Base-by-base conservation (phyloP, 2,329 filamentous ascomycete genomes). In the Kalmusia sp. region DNA sequence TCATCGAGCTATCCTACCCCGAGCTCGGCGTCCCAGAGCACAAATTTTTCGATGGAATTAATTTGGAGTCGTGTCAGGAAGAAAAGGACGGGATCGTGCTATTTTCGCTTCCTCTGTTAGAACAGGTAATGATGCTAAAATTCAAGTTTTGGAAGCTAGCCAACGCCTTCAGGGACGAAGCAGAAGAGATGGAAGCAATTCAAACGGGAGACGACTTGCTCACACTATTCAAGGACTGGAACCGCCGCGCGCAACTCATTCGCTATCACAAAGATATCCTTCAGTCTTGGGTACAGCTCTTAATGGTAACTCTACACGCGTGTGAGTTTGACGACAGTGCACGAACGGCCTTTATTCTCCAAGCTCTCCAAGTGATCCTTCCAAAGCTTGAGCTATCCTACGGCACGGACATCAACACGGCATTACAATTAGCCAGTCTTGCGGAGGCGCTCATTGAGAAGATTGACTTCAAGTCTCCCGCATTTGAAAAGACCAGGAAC, bases 321-420 rank as follows among this genome's bases (percentile, higher is more conserved):
- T 92, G 91, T 61, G 89, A 95, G 48, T 89, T 96, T 69, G 89
- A 90, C 54, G 84, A 86, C 48, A 84, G 84, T 1, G 84, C 84
- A 25, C 88, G 88, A 67, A 87, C 87, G 4, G 86, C 89, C 0
- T 93, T 97, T 70, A 87, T 96, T 50, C 77, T 98, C 9, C 92
- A 96, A 70, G 88, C 90, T 0, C 80, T 99, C 4, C 93, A 98
- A 69, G 85, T 93, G 12, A 90, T 96, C 43, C 81, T 97, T 6
- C 93, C 95, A 0, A 96, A 92, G 59, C 83, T 99, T 11, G 93
- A 98, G 69, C 83, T 83, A 15, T 89, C 90, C 44, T 86, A 91
- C 51, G 82, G 85, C 4, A 86, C 89, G 8, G 86, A 89, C 51
- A 80, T 87, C 1, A 80, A 82, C 12, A 88, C 92, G 49, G 90